Base-by-base conservation (phyloP, 176 grass and related monocot genomes). In the Oryza meridionalis region DNA sequence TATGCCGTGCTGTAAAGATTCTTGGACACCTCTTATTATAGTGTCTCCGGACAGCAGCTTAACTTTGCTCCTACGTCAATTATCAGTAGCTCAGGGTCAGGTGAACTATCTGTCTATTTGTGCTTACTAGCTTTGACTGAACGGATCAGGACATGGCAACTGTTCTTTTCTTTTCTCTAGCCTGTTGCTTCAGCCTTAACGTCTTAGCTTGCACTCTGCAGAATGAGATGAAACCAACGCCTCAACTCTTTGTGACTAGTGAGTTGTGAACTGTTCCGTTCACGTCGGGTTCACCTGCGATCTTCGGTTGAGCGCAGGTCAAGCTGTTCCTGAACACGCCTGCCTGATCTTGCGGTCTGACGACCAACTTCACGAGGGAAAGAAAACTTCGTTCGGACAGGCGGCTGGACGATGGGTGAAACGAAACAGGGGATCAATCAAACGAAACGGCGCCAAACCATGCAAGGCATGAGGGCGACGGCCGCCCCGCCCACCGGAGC, bases 1-100 rank as follows among this genome's bases (percentile, higher is more conserved):
- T 76, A 65, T 22, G 71, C 51, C 31, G 12, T 44, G 43, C 25
- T 76, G n/a, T 43, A 51, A 51, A 65, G 77, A 81, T 89, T 85
- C 71, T 76, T 17, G 33, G 64, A 73, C 68, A 5, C 25, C 7
- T 32, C 51, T 47, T 35, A 25, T 45, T 32, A 25, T 49, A 4
- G 13, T 26, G 9, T 51, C 15, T 6, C 24, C 81, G 9, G 11
- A 85, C 32, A 21, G 0, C 2, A 5, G 26, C 69, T 69, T 61
- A 35, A 4, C 51, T 29, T 77, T 82, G 67, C 33, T 50, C 51
- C 42, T 21, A 82, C 45, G 49, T 46, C 38, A 81, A 75, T 49
- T 29, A 53, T 33, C 72, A 26, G 26, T 33, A 24, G 9, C 65
- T 51, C 45, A 53, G 50, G 6, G 35, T 21, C 78, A 69, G 35